Base-by-base conservation (phyloP, 768 basidiomycete species). In the Lactarius deliciosus region DNA sequence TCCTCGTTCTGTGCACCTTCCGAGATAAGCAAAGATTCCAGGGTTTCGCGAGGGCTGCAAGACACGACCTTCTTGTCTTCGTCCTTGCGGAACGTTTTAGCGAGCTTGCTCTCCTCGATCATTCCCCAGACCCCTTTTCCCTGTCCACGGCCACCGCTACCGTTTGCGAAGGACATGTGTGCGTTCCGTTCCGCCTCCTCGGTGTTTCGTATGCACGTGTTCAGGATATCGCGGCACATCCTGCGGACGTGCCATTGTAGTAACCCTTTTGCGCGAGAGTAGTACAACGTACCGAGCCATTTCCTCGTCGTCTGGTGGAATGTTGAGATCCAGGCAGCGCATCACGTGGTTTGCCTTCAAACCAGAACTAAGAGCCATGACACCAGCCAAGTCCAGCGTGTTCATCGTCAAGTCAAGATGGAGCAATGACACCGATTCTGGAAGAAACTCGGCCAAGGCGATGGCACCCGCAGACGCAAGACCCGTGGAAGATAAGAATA, bases 361-460 rank as follows among this genome's bases (percentile, higher is more conserved):
- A 0, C 95, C 92, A 2, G 87, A 88, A 63, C 86, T 89, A 28
- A 99, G 85, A 0, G 97, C 97, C 86, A 98, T 89, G 4, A 97
- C 90, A 20, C 93, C 96, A 0, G 96, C 95, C 41, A 94, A 81
- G 73, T 94, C 94, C 38, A 98, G 79, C 7, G 81, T 76, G 75
- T 96, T 96, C 71, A 83, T 79, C 0, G 94, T 97, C 34, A 97
- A 78, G 76, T 98, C 97, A 62, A 99, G 86, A 75, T 98, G 96
- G 0, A 98, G 81, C 5, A 99, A 81, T 0, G 90, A 90, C 20
- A 82, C 84, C 0, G 92, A 89, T 75, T 98, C 96, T 0, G 96
- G 95, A 0, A 98, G 85, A 79, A 97, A 98, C 75, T 98, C 96
- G 2, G 96, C 97, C 2, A 98, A 84, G 0, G 94, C 90, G 69